Percentiles rank a stretch among this genome's conserved stretches.
These are phyloP conservation scores for Colletotrichum sp. DNA, from an alignment of 2,329 filamentous ascomycete genomes.

Conservation along the genomic window DNA sequence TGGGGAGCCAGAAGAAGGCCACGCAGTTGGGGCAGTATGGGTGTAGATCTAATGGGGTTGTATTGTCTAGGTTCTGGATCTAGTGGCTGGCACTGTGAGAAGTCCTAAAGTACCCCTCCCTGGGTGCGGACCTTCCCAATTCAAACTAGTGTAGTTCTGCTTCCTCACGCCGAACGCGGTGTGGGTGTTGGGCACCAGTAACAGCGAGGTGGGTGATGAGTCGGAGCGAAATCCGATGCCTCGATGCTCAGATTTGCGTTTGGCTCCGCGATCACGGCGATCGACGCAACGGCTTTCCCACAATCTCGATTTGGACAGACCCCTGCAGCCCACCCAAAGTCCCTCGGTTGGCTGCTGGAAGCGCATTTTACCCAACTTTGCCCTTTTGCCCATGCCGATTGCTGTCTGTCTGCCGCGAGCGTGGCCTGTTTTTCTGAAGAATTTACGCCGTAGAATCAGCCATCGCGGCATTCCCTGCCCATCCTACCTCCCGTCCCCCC, in stretches of 20 bases:
- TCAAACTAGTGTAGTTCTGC: too few species aligned
- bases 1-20: too few species aligned
- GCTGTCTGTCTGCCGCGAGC: not conserved
- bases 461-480: not conserved
- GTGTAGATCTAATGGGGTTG: too few species aligned
- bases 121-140: too few species aligned
- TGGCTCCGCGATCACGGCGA: constrained; percentile 13
- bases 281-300: constrained; percentile 10
- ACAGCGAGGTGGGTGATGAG: not conserved
- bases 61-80: too few species aligned
- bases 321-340: not conserved
- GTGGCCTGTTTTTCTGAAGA: not conserved
- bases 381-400: not conserved
- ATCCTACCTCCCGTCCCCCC: not conserved
- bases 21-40: too few species aligned
- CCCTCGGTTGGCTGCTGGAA: not conserved
- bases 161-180: not conserved
- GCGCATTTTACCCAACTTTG: not conserved
- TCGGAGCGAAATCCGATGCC: constrained; percentile 16
- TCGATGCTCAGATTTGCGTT: constrained; percentile 12
- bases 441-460: not conserved
- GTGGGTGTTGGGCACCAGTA: not conserved
- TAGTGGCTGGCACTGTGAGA: too few species aligned
- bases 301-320: not conserved
- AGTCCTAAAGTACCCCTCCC: too few species aligned